phyloP scores from a whole-genome alignment of 345 rosid species.

The Nasturtium officinale region DNA sequence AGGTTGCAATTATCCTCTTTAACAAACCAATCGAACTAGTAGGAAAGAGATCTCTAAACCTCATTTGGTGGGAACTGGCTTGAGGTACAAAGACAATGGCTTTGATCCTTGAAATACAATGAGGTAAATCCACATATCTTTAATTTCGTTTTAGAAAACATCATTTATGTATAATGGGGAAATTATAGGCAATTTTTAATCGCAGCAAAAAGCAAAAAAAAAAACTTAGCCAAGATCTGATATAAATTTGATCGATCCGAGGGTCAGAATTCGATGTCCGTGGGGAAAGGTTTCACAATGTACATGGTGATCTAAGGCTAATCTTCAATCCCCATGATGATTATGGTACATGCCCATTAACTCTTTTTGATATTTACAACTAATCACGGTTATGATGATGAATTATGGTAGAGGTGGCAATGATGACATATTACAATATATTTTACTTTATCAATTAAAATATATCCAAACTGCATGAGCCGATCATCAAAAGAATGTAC shows the following conservation, averaged over 20 bases:
- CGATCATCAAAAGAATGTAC: neutral
- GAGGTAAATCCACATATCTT: neutral
- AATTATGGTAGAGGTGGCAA: constrained; percentile 20
- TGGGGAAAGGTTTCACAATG: neutral
- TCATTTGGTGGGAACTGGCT: neutral
- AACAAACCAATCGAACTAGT: neutral
- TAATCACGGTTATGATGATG: constrained; percentile 21
- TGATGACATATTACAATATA: constrained; percentile 20
- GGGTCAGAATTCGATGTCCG: constrained; percentile 10
- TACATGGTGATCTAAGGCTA: constrained; percentile 9
- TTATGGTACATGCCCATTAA: constrained; percentile 20
- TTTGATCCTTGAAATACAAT: neutral
- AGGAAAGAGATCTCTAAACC: neutral
- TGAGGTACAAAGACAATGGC: neutral
- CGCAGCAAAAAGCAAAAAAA: neutral
- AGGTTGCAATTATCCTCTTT: neutral
- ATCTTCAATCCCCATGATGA: constrained; percentile 34
- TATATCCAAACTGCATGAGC: constrained; percentile 6
- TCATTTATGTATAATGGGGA: neutral
- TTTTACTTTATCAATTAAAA: neutral
- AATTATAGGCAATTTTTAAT: neutral
- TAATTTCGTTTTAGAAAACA: neutral
- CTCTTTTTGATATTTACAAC: constrained; percentile 33
- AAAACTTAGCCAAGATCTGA: neutral
- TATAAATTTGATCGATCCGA: constrained; percentile 4